Percentiles rank a stretch among this genome's conserved stretches.
Evolutionary conservation across 2,329 filamentous ascomycete species (phyloP).

Genomic region (Aspergillus cejpii): DNA sequence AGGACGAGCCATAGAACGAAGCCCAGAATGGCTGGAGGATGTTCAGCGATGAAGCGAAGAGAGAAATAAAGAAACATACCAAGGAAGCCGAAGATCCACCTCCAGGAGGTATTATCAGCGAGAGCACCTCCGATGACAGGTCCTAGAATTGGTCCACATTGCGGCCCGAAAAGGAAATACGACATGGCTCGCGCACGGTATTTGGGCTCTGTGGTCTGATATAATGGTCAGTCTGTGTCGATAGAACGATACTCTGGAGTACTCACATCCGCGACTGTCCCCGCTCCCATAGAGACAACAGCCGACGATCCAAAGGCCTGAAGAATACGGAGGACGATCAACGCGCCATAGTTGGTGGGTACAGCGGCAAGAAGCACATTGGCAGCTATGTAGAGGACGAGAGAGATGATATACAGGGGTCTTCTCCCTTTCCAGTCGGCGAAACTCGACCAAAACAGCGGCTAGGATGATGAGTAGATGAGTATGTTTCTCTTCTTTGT

Average conservation of each 20-base stretch:
- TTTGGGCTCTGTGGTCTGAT: slow-evolving; percentile 25
- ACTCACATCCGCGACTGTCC: slow-evolving; percentile 37
- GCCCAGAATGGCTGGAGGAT: slow-evolving; percentile 22
- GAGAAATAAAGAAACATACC: no score
- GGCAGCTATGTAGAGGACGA: slow-evolving; percentile 36
- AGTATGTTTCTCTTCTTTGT: no score
- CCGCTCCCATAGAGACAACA: slow-evolving; percentile 41
- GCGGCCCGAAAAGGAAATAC: slow-evolving; percentile 41
- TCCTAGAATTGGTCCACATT: slow-evolving; percentile 42
- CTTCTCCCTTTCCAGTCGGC: slow-evolving; percentile 40
- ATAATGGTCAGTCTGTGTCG: no score
- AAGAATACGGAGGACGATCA: slow-evolving; percentile 39
- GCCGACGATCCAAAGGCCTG: slow-evolving; percentile 42
- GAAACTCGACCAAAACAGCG: slow-evolving; percentile 39
- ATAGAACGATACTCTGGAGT: no score
- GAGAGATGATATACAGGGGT: slow-evolving; percentile 38
- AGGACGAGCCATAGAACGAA: slow-evolving; percentile 25
- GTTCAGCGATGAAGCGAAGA: no score
- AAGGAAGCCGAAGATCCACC: slow-evolving; percentile 43
- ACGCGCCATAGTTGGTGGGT: slow-evolving; percentile 34
- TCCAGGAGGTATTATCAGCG: slow-evolving; percentile 32
- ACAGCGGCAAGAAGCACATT: slow-evolving; percentile 38
- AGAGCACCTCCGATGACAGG: slow-evolving; percentile 41
- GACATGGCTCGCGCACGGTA: slow-evolving; percentile 38
- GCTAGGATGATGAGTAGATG: no score